phyloP scores from a whole-genome alignment of 257 asterid genomes.

The Catharanthus roseus region DNA sequence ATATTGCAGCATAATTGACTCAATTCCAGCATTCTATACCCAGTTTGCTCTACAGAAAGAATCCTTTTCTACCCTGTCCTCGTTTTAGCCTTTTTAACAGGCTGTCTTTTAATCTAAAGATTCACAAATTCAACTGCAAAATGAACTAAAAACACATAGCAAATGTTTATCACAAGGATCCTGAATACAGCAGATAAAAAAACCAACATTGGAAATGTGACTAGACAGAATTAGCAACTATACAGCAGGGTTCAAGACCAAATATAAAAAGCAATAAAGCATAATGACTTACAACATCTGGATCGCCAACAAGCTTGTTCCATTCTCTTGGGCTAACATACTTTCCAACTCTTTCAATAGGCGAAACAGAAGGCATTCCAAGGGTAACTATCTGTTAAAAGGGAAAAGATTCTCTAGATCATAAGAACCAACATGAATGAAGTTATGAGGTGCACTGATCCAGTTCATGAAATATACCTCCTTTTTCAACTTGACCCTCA shows the following conservation, averaged over 20 bases:
- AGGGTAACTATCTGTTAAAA: constrained; percentile 77
- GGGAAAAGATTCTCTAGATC: neutral
- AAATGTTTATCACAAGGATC: neutral
- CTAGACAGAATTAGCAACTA: neutral
- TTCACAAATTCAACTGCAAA: neutral
- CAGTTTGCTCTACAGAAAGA: neutral
- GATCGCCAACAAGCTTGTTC: constrained; percentile 78
- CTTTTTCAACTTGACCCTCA: constrained; percentile 90
- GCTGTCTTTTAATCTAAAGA: neutral
- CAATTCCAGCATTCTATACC: neutral
- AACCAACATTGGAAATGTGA: neutral
- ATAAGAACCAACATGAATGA: neutral
- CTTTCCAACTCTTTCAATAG: constrained; percentile 79
- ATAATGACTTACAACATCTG: constrained; percentile 57
- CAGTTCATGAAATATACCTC: constrained; percentile 51
- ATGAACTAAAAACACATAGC: neutral
- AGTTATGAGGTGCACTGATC: constrained; percentile 1
- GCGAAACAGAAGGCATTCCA: constrained; percentile 93
- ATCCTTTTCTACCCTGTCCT: too few species aligned
- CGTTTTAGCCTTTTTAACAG: too few species aligned
- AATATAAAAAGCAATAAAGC: constrained; percentile 10
- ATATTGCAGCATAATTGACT: neutral
- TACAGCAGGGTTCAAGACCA: neutral
- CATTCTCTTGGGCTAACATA: constrained; percentile 80
- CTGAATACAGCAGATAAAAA: neutral